A percentile compares a stretch with the other conserved stretches of the same genome.
Evolutionary conservation across 176 grass and related monocot genomes (phyloP).

Genomic region (Cymbopogon citratus): DNA sequence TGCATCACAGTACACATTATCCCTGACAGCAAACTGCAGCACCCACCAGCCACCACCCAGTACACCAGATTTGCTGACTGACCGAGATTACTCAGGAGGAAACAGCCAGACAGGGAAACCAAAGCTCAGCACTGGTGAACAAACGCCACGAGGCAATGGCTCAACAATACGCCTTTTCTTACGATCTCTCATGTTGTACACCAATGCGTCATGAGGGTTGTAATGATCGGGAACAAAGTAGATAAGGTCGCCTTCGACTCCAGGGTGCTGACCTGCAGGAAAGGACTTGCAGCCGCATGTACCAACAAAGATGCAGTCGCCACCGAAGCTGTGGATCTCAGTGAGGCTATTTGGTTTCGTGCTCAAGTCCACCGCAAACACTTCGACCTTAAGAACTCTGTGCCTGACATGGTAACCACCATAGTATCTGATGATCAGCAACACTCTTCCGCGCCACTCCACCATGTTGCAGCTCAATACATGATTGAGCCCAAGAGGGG

Average conservation of each 20-base stretch:
- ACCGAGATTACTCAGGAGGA: neutral
- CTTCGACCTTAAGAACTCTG: neutral
- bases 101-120: neutral
- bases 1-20: neutral
- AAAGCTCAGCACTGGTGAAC: neutral
- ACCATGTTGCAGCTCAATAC: conserved; percentile 16
- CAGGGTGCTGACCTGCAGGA: neutral
- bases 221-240: neutral
- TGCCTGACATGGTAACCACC: neutral
- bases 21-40: neutral
- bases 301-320: neutral
- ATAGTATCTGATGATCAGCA: conserved; percentile 18
- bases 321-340: neutral
- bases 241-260: neutral
- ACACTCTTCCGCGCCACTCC: neutral
- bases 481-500: neutral
- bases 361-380: conserved; percentile 11
- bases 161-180: neutral
- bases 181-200: neutral
- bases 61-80: neutral
- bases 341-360: neutral
- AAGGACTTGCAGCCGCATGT: neutral
- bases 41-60: neutral
- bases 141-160: neutral
- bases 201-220: neutral